Evolutionary conservation across 805 yeast genomes (phyloP), one percentile per base, ranked within the genome.

Genomic region (Candida coquimbonensis): DNA sequence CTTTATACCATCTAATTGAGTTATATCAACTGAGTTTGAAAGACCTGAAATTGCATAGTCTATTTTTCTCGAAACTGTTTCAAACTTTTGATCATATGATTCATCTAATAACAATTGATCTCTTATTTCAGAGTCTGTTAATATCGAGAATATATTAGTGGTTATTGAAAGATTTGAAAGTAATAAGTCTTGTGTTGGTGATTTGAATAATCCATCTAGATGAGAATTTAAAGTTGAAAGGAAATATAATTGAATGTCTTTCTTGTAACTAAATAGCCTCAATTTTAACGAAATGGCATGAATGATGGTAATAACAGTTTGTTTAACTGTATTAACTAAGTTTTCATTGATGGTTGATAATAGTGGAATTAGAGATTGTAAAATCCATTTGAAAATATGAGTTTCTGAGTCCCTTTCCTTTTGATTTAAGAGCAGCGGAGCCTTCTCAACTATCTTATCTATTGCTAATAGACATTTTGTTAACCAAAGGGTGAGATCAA

Each of bases 21-120:
- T 19, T 5, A 40, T 31, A 12, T 46, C 38, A 27, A 14, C 25
- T 4, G 49, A 37, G 34, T 40, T 42, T 27, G 42, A 32, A 2
- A 50, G 14, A 25, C 45, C 46, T 1, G 50, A 17, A n/a, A 58
- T 31, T 1, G 53, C 45, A 32, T 45, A 52, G 33, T 56, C 58
- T 4, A 58, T 47, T 26, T 49, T 58, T 47, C 62, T 52, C 0
- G 54, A 41, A 4, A 51, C 57, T 1, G 58, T 46, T 34, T 58
- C 61, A 45, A 58, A 50, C 9, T 44, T 45, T 19, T 48, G 54
- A 32, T 59, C 62, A 36, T 49, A 49, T 1, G 61, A 47, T 5
- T 44, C 9, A 29, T 53, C 56, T 19, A 59, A 38, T 46, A 55
- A 38, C 40, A 59, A 29, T n/a, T 51, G 54, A 25, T 42, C 47